A percentile compares a stretch with the other conserved stretches of the same genome.
These are phyloP conservation scores for Raphanus hybrid DNA, from an alignment of 441 rosid species.

Conservation along the genomic window DNA sequence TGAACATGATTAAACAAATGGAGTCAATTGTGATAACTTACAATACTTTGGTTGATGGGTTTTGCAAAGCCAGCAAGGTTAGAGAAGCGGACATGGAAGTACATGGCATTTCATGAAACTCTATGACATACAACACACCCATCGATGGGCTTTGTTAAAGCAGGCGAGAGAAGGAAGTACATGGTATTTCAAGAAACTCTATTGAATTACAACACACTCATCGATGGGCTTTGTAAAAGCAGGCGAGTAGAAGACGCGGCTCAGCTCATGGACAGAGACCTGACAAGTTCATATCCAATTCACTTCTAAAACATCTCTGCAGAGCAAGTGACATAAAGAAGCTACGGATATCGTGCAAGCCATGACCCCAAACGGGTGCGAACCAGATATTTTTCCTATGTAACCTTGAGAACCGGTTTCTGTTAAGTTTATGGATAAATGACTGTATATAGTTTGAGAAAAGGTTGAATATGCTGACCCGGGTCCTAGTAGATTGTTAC, in stretches of 20 bases:
- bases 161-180: constrained; percentile 79
- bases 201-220: constrained; percentile 44
- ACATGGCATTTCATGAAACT: constrained; percentile 83
- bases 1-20: too few relatives aligned
- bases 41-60: constrained; percentile 46
- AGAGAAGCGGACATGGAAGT: constrained; percentile 89
- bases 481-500: constrained; percentile 17
- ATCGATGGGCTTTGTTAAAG: constrained; percentile 51
- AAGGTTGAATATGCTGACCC: constrained; percentile 17
- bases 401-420: too few relatives aligned
- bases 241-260: constrained; percentile 84
- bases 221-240: constrained; percentile 52
- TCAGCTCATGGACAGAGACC: constrained; percentile 83
- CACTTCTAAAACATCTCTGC: constrained; percentile 77
- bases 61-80: constrained; percentile 75
- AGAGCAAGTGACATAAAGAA: constrained; percentile 73
- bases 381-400: too few relatives aligned
- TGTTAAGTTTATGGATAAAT: background rate
- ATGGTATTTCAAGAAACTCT: constrained; percentile 81
- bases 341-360: constrained; percentile 54
- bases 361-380: constrained; percentile 46
- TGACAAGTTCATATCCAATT: constrained; percentile 82
- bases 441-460: background rate
- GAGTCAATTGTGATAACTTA: too few relatives aligned
- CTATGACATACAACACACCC: constrained; percentile 63